Base-by-base conservation (phyloP, 495 filamentous ascomycete species). In the Podospora tetraspora region DNA sequence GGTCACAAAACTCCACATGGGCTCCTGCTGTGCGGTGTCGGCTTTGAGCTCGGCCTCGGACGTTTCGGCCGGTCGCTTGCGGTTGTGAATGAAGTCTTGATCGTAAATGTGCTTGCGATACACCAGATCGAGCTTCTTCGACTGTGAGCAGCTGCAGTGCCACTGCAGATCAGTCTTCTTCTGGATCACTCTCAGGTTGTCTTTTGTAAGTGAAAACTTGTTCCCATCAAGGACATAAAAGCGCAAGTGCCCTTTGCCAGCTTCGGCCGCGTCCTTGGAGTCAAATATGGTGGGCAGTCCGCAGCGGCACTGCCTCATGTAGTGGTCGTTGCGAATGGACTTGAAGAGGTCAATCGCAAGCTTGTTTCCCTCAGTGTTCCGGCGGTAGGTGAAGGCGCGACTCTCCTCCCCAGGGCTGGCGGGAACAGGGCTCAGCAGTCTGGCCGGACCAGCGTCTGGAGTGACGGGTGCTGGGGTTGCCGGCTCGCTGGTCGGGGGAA, bases 221-320 rank as follows among this genome's bases (percentile, higher is more conserved):
- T 62, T 52, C 22, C 61, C 23, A 57, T 63, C 71, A 27, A 29
- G 25, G 7, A 61, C n/a, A 63, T 72, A 78, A 29, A 78, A 78
- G n/a, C 76, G 76, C 7, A 78, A 61, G n/a, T 75, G 74, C 1
- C 76, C 76, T 3, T 10, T 21, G 11, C 71, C 75, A 8, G n/a
- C 19, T 30, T 72, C 61, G 5, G 74, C 74, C 19, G 70, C 72
- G 21, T 71, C 64, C 57, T 32, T 67, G 5, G 70, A 70, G 8
- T 63, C 69, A 62, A 71, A 75, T 21, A 78, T 73, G 8, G 52
- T 63, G 0, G 74, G 76, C 3, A 59, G 29, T 11, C 68, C 67
- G 37, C 76, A 78, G 34, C 57, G 64, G 59, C 76, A 78, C 3
- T 58, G 65, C 22, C 71, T 59, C 73, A 76, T 78, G 24, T 65